Percentiles rank a stretch among this genome's conserved stretches.
Evolutionary conservation across 148 eudicot genomes (phyloP).

Genomic region (Rhododendron griersonianum): DNA sequence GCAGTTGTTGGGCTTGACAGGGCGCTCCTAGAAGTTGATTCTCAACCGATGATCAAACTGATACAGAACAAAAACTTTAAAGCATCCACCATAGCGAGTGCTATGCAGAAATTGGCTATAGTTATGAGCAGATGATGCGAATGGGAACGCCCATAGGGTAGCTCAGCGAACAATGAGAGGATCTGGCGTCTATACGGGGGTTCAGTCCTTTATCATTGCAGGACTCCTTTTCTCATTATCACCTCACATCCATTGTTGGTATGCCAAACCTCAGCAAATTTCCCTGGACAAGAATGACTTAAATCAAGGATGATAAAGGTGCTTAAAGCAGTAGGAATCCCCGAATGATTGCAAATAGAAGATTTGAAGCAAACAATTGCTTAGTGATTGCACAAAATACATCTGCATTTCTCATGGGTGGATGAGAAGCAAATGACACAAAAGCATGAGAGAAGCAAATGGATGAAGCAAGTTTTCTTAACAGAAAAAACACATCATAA

Average conservation of each 20-base stretch:
- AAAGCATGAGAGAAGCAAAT: neutral
- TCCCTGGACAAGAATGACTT: neutral
- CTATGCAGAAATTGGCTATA: too few relatives aligned
- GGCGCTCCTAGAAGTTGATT: too few relatives aligned
- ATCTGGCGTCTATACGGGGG: too few relatives aligned
- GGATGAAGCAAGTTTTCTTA: neutral
- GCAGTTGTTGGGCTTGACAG: too few relatives aligned
- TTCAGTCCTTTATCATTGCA: neutral
- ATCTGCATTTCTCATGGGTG: neutral
- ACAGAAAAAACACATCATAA: too few relatives aligned
- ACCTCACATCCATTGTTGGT: neutral
- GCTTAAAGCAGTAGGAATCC: neutral
- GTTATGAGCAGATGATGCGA: too few relatives aligned
- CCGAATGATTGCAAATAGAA: neutral
- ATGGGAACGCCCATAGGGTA: too few relatives aligned
- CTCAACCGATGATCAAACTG: too few relatives aligned
- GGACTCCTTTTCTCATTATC: neutral
- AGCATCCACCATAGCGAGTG: too few relatives aligned
- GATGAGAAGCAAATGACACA: neutral
- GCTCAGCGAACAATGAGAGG: too few relatives aligned
- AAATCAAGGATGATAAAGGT: neutral
- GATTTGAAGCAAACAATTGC: neutral
- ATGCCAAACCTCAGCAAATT: neutral
- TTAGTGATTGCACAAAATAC: neutral
- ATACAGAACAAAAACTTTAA: too few relatives aligned